Percentiles rank a stretch among this genome's conserved stretches.
Evolutionary conservation across 495 filamentous ascomycete species (phyloP).

Genomic region (Lindgomyces ingoldianus): DNA sequence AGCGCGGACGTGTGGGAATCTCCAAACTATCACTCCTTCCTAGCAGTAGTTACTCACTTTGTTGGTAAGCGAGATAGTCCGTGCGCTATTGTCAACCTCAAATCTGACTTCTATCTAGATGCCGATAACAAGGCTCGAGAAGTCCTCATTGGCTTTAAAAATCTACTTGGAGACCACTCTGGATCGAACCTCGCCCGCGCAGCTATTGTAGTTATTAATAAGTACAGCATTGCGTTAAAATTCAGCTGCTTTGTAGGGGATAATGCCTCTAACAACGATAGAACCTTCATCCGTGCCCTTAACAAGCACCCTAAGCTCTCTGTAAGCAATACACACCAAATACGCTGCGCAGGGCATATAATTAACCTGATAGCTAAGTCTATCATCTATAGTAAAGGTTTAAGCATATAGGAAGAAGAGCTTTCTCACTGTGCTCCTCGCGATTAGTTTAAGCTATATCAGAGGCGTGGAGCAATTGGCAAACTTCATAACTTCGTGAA

Average conservation of each 20-base stretch:
- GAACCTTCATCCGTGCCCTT: neutral
- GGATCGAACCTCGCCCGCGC: neutral
- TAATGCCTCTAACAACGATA: neutral
- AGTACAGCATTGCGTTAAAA: neutral
- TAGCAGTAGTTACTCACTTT: neutral
- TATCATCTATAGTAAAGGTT: neutral
- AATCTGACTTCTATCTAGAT: neutral
- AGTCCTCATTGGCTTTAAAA: slow-evolving; percentile 2
- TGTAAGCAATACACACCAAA: neutral
- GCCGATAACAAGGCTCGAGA: neutral
- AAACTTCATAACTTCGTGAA: slow-evolving; percentile 4
- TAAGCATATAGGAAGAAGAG: neutral
- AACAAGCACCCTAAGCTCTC: neutral
- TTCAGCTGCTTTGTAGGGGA: neutral
- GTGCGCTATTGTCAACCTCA: neutral
- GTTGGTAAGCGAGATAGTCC: neutral
- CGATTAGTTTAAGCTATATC: neutral
- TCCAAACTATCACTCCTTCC: neutral
- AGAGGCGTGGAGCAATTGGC: neutral
- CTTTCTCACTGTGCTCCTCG: neutral
- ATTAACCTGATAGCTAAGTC: neutral
- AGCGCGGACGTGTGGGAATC: neutral
- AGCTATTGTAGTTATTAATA: neutral
- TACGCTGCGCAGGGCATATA: neutral
- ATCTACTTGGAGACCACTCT: neutral